Percentiles rank a stretch among this genome's conserved stretches.
These are phyloP conservation scores for Vitis hybrid DNA, from an alignment of 177 flowering plant genomes.

Conservation along the genomic window DNA sequence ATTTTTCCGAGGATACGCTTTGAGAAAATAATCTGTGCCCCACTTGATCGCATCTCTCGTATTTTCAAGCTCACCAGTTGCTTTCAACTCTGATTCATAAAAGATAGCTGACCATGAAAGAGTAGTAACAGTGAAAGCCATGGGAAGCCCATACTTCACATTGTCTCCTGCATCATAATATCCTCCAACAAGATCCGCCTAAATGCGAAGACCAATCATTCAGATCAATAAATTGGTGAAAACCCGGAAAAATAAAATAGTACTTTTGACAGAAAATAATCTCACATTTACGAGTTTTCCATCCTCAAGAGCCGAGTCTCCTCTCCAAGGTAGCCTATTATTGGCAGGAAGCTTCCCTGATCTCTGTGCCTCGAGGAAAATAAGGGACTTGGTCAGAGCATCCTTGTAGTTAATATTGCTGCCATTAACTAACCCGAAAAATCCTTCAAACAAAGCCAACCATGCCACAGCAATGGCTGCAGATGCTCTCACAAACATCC, in stretches of 20 bases:
- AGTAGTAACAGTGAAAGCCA: slow-evolving; percentile 92
- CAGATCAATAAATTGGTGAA: too few species aligned
- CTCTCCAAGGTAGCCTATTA: slow-evolving; percentile 67
- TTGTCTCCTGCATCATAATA: slow-evolving; percentile 98
- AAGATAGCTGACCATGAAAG: slow-evolving; percentile 67
- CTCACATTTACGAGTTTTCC: slow-evolving; percentile 62
- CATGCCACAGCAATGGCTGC: slow-evolving; percentile 19
- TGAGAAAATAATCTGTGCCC: slow-evolving; percentile 93
- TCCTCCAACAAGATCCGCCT: slow-evolving; percentile 82
- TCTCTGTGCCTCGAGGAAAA: slow-evolving; percentile 84
- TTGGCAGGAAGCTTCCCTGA: slow-evolving; percentile 76
- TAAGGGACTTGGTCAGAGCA: slow-evolving; percentile 70
- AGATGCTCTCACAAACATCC: slow-evolving; percentile 1
- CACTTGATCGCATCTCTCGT: slow-evolving; percentile 57
- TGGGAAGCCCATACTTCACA: slow-evolving; percentile 86
- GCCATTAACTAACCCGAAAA: slow-evolving; percentile 28
- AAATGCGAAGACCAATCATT: neutral
- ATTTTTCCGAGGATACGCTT: slow-evolving; percentile 40
- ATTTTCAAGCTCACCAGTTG: slow-evolving; percentile 65
- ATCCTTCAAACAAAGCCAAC: slow-evolving; percentile 25
- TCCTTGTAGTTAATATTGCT: slow-evolving; percentile 53
- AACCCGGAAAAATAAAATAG: neutral
- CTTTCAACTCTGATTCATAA: slow-evolving; percentile 50
- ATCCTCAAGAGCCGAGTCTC: slow-evolving; percentile 78
- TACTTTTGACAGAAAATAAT: neutral